A percentile compares a stretch with the other conserved stretches of the same genome.
phyloP scores from a whole-genome alignment of 1,139 yeast genomes.

The Kodamaea sp. region DNA sequence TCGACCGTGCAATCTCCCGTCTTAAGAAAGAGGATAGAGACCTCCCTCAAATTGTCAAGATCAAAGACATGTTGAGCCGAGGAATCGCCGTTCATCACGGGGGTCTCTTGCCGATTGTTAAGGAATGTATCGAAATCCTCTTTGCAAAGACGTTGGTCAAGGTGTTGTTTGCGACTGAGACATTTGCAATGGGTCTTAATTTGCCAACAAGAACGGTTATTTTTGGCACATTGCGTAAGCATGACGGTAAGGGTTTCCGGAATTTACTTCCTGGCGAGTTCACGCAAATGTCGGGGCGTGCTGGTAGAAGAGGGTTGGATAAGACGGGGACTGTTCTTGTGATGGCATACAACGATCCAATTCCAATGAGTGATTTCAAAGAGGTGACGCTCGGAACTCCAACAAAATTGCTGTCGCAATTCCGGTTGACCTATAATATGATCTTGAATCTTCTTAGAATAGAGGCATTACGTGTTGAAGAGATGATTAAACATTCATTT shows the following conservation, averaged over 20 bases:
- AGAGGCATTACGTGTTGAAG: slow-evolving; percentile 92
- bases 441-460: slow-evolving; percentile 85
- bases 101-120: slow-evolving; percentile 90
- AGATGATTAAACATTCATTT: slow-evolving; percentile 94
- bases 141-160: slow-evolving; percentile 84
- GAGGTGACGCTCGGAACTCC: slow-evolving; percentile 84
- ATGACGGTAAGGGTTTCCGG: slow-evolving; percentile 83
- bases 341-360: slow-evolving; percentile 77
- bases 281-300: slow-evolving; percentile 98
- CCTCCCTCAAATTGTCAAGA: slow-evolving; percentile 81
- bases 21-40: slow-evolving; percentile 89
- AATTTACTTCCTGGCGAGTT: slow-evolving; percentile 90
- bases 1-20: slow-evolving; percentile 83
- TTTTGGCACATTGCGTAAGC: slow-evolving; percentile 78
- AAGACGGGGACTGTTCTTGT: slow-evolving; percentile 93
- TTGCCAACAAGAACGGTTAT: slow-evolving; percentile 97
- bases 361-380: slow-evolving; percentile 59
- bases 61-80: slow-evolving; percentile 77
- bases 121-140: slow-evolving; percentile 89
- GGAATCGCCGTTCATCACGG: slow-evolving; percentile 98
- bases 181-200: slow-evolving; percentile 97
- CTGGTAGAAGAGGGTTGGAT: slow-evolving; percentile 97
- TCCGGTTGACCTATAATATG: slow-evolving; percentile 93
- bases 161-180: slow-evolving; percentile 94
- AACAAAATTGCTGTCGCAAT: slow-evolving; percentile 85